Conservation (phyloP, 2,329 filamentous ascomycete species). For the Trichoderma sp. region DNA sequence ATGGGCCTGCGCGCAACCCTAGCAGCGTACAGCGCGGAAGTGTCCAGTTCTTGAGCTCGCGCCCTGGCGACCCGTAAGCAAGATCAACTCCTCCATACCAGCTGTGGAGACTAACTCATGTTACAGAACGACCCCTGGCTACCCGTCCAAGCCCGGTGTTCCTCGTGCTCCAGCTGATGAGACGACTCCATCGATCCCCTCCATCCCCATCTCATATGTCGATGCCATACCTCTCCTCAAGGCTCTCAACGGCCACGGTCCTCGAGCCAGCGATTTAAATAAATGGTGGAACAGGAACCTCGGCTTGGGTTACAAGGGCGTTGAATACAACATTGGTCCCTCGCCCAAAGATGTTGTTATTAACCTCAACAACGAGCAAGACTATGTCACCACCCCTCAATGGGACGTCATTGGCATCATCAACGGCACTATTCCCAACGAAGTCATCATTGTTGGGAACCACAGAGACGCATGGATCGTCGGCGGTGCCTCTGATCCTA, state of each 20-base stretch:
- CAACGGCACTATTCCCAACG: conserved; percentile 79
- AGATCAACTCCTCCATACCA: neutral
- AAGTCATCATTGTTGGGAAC: conserved; percentile 88
- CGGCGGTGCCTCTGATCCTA: conserved; percentile 79
- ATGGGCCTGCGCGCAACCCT: conserved; percentile 82
- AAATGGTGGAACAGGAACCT: conserved; percentile 66
- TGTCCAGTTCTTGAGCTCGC: conserved; percentile 71
- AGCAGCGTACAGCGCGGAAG: conserved; percentile 89
- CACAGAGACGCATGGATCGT: conserved; percentile 88
- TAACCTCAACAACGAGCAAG: conserved; percentile 74
- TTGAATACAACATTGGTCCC: conserved; percentile 82
- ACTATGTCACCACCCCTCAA: conserved; percentile 75
- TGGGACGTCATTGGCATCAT: conserved; percentile 94
- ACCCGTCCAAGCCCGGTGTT: conserved; percentile 85
- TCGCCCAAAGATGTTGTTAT: conserved; percentile 68
- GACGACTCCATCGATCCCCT: conserved; percentile 80
- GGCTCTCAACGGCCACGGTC: conserved; percentile 84
- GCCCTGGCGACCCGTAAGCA: conserved; percentile 63
- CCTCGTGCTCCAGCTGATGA: conserved; percentile 68
- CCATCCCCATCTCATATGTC: conserved; percentile 81
- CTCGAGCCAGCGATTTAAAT: conserved; percentile 70
- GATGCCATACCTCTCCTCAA: conserved; percentile 87
- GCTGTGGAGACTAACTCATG: neutral
- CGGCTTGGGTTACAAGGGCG: conserved; percentile 74
- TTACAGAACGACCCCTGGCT: conserved; percentile 75